Evolutionary conservation across 805 yeast species (phyloP).

Genomic region (Ogataea siamensis): DNA sequence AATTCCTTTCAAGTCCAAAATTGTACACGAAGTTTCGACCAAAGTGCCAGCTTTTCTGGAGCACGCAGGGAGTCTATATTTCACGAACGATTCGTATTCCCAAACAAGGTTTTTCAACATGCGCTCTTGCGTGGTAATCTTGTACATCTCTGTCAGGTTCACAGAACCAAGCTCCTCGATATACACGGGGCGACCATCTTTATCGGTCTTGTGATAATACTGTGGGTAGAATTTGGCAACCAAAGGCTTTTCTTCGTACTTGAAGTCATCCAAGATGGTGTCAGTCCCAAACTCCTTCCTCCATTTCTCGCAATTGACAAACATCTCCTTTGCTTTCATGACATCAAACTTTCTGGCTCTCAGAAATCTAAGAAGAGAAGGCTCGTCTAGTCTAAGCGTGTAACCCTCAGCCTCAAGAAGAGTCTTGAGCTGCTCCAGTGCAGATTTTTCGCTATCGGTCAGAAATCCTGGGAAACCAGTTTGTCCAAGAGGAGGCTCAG

Average conservation of each 20-base stretch:
- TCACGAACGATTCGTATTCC: slow-evolving; percentile 93
- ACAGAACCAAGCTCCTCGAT: slow-evolving; percentile 92
- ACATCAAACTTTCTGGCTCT: slow-evolving; percentile 95
- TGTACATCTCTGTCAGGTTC: slow-evolving; percentile 85
- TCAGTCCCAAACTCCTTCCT: slow-evolving; percentile 82
- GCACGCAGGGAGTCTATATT: slow-evolving; percentile 88
- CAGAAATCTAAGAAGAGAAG: slow-evolving; percentile 77
- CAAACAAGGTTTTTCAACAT: slow-evolving; percentile 94
- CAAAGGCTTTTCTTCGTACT: slow-evolving; percentile 86
- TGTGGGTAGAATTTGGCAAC: slow-evolving; percentile 93
- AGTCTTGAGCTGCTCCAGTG: slow-evolving; percentile 56
- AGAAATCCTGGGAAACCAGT: slow-evolving; percentile 83
- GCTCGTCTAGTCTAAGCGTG: slow-evolving; percentile 80
- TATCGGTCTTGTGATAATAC: slow-evolving; percentile 95
- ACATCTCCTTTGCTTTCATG: slow-evolving; percentile 77
- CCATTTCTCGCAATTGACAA: slow-evolving; percentile 86
- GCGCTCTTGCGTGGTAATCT: slow-evolving; percentile 91
- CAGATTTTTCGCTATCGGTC: slow-evolving; percentile 62
- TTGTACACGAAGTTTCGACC: slow-evolving; percentile 95
- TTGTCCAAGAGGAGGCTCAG: slow-evolving; percentile 49
- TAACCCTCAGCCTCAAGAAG: slow-evolving; percentile 63
- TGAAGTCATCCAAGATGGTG: slow-evolving; percentile 82
- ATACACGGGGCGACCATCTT: slow-evolving; percentile 95
- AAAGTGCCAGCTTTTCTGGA: slow-evolving; percentile 76
- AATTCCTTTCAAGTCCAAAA: slow-evolving; percentile 92